phyloP scores from a whole-genome alignment of 2,329 filamentous ascomycete genomes.

The Purpureocillium lavendulum region DNA sequence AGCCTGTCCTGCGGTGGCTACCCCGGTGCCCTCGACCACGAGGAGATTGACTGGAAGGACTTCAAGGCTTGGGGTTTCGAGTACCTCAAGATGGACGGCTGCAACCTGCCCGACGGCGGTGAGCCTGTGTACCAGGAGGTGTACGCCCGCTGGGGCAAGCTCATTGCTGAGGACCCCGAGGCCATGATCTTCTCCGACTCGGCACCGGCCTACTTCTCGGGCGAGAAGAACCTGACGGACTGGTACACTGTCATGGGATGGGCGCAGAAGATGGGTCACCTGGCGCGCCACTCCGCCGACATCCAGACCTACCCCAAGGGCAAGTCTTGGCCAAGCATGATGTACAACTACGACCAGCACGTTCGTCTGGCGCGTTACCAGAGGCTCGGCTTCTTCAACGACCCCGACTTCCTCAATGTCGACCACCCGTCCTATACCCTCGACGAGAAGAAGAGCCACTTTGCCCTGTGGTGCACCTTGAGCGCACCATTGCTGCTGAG shows the following conservation, averaged over 20 bases:
- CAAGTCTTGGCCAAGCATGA: slow-evolving; percentile 37
- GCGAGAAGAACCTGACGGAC: slow-evolving; percentile 24
- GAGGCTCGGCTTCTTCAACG: slow-evolving; percentile 26
- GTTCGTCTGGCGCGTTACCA: slow-evolving; percentile 31
- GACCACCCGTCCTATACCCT: slow-evolving; percentile 23
- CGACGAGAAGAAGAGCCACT: slow-evolving; percentile 26
- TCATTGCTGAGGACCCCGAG: slow-evolving; percentile 23
- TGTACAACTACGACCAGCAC: slow-evolving; percentile 37
- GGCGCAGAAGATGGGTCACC: slow-evolving; percentile 29
- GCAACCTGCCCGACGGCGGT: slow-evolving; percentile 21
- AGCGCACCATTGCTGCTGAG: slow-evolving; percentile 26
- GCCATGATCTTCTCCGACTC: slow-evolving; percentile 36
- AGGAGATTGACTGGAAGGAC: slow-evolving; percentile 30
- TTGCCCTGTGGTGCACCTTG: slow-evolving; percentile 25
- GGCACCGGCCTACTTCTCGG: slow-evolving; percentile 34
- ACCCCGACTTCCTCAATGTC: slow-evolving; percentile 27
- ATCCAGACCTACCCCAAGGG: slow-evolving; percentile 31
- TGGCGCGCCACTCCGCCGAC: slow-evolving; percentile 34
- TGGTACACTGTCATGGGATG: slow-evolving; percentile 38
- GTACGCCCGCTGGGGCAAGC: slow-evolving; percentile 33
- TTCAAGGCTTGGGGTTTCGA: slow-evolving; percentile 29
- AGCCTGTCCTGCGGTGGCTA: slow-evolving; percentile 34
- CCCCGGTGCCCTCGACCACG: slow-evolving; percentile 30
- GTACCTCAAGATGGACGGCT: slow-evolving; percentile 31
- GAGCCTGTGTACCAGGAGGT: slow-evolving; percentile 17